A percentile compares a stretch with the other conserved stretches of the same genome.
Conservation (phyloP, 2,329 filamentous ascomycete genomes). For the Monosporascus sp. region DNA sequence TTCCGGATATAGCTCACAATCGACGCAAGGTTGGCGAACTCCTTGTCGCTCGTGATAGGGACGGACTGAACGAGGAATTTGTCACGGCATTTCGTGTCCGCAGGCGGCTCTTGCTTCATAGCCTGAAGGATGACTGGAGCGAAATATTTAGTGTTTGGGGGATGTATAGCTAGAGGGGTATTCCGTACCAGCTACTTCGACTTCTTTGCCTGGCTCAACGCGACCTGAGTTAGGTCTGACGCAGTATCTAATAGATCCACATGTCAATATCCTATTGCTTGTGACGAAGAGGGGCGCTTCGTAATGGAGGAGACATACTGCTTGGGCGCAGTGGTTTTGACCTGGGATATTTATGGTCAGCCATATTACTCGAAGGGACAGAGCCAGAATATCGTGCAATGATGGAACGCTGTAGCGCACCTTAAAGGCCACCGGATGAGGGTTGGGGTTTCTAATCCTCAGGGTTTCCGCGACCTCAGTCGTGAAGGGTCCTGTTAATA, state of each 20-base stretch:
- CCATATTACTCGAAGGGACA: slow-evolving; percentile 12
- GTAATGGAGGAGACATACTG: slow-evolving; percentile 62
- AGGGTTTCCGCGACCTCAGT: slow-evolving; percentile 60
- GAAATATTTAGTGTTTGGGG: slow-evolving; percentile 16
- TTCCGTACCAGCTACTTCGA: slow-evolving; percentile 82
- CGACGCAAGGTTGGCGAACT: slow-evolving; percentile 72
- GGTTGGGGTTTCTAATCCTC: slow-evolving; percentile 60
- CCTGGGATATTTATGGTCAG: slow-evolving; percentile 47
- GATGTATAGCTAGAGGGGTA: neutral
- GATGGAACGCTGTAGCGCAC: slow-evolving; percentile 34
- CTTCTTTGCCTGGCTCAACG: slow-evolving; percentile 82
- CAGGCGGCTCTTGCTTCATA: slow-evolving; percentile 90
- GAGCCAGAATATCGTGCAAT: neutral
- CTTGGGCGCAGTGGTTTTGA: slow-evolving; percentile 98
- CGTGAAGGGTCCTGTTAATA: slow-evolving; percentile 57
- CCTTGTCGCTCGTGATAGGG: slow-evolving; percentile 74
- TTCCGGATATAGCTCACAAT: slow-evolving; percentile 55
- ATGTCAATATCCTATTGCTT: slow-evolving; percentile 14
- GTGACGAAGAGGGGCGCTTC: slow-evolving; percentile 9
- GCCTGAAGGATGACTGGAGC: slow-evolving; percentile 82
- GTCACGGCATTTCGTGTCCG: slow-evolving; percentile 87
- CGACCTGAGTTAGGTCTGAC: slow-evolving; percentile 95
- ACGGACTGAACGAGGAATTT: slow-evolving; percentile 97
- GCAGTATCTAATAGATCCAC: slow-evolving; percentile 68
- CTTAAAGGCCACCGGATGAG: slow-evolving; percentile 64